Base-by-base conservation (phyloP, 495 filamentous ascomycete species). In the Penicillium crystallinum region DNA sequence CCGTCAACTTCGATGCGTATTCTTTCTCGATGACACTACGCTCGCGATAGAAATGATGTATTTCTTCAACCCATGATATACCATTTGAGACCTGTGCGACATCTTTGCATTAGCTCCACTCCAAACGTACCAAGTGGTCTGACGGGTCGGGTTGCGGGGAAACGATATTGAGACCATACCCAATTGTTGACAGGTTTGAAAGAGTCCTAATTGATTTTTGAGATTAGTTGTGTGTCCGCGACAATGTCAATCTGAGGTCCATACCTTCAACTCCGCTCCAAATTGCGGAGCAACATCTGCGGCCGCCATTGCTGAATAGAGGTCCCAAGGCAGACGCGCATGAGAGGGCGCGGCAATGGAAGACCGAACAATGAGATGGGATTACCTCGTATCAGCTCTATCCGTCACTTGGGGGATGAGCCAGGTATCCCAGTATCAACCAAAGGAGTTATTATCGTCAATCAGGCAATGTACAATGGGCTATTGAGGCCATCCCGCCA, bases 21-120 rank as follows among this genome's bases (percentile, higher is more conserved):
- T 97, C 95, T 70, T 96, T 97, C 70, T 99, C 93, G 64, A 97
- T 96, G 15, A 66, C 82, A 57, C 89, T 90, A 46, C 95, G 81
- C 69, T 99, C 93, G 29, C 93, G 86, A 75, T 97, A 99, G 73
- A 97, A 99, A 63, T 87, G 84, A 71, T 97, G 89, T 58, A 97
- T 88, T 62, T 99, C 93, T 60, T 97, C 93, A 41, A 99, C 83
- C 91, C 91, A 97, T 43, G 82, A 73, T 63, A 97, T 95, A 51
- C 91, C 91, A 63, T 86, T 84, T 48, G 82, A 78, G 35, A 95
- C 88, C 81, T 83, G 62, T 54, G 49, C 41, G 52, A 55, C 42
- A 27, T 40, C n/a, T 37, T 39, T 55, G 67, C 55, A 64, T 67
- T 70, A 62, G 63, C 64, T 54, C 49, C 60, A 56, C 53, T 34